Percentiles rank a stretch among this genome's conserved stretches.
Evolutionary conservation across 2,329 filamentous ascomycete genomes (phyloP).

Genomic region (Elsinoe australis): DNA sequence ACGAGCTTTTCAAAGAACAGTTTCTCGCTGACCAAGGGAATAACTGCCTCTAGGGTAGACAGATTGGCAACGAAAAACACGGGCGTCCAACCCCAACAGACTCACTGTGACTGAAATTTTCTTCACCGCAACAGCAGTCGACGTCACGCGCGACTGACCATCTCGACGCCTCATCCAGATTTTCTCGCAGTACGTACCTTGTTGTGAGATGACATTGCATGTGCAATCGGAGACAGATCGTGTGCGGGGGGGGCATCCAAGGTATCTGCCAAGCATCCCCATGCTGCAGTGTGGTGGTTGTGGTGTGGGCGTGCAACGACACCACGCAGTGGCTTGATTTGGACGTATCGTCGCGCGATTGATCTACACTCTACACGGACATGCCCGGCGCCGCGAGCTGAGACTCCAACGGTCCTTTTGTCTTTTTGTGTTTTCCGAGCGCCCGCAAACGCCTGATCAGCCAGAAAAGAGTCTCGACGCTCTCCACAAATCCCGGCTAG

Average conservation of each 20-base stretch:
- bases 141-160: constrained; percentile 2
- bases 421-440: neutral
- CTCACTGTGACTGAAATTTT: constrained; percentile 3
- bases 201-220: too few species aligned
- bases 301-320: constrained; percentile 6
- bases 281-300: neutral
- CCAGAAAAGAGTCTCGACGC: neutral
- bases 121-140: neutral
- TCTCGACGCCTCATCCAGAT: constrained; percentile 3
- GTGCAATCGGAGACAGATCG: too few species aligned
- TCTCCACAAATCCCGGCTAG: constrained; percentile 1
- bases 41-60: constrained; percentile 8
- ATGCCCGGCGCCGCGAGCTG: constrained; percentile 2
- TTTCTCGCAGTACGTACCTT: too few species aligned
- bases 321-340: constrained; percentile 15
- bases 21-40: constrained; percentile 5
- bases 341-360: neutral
- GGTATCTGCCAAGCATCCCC: constrained; percentile 6
- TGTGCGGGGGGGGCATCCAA: too few species aligned
- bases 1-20: neutral
- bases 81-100: constrained; percentile 2
- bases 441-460: too few species aligned
- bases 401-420: neutral
- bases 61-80: constrained; percentile 1
- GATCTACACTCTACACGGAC: constrained; percentile 7